A percentile compares a stretch with the other conserved stretches of the same genome.
Conservation (phyloP, 2,329 filamentous ascomycete species). For the Cytospora chrysosperma region DNA sequence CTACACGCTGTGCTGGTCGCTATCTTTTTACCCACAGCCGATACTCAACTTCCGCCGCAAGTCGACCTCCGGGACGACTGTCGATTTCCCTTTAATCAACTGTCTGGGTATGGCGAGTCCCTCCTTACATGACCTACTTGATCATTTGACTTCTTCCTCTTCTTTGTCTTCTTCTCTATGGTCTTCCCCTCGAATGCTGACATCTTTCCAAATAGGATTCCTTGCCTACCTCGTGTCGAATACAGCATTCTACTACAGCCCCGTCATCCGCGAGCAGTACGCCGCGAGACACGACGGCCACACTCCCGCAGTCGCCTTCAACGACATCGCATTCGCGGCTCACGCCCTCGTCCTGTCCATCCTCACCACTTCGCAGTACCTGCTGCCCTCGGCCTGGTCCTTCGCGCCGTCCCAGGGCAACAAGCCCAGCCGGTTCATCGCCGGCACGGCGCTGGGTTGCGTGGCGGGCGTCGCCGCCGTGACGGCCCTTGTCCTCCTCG, state of each 20-base stretch:
- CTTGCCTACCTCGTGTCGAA: conserved; percentile 75
- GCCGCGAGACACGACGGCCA: conserved; percentile 73
- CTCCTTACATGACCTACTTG: neutral
- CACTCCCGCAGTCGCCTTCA: conserved; percentile 80
- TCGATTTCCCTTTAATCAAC: conserved; percentile 84
- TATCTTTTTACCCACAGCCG: conserved; percentile 91
- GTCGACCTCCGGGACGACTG: conserved; percentile 78
- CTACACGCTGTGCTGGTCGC: conserved; percentile 76
- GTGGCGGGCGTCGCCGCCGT: conserved; percentile 56
- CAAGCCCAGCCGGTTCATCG: conserved; percentile 60
- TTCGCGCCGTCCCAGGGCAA: conserved; percentile 60
- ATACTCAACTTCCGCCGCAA: conserved; percentile 74
- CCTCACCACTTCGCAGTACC: conserved; percentile 75
- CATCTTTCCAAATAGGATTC: conserved; percentile 69
- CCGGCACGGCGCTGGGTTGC: conserved; percentile 69
- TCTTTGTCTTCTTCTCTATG: neutral
- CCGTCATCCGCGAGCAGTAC: conserved; percentile 77
- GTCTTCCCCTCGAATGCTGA: too few relatives aligned
- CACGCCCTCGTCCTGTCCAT: conserved; percentile 74
- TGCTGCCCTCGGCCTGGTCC: conserved; percentile 70
- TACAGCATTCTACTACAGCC: conserved; percentile 72
- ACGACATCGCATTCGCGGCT: conserved; percentile 84
- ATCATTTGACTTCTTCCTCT: neutral
- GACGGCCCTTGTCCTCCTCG: conserved; percentile 50
- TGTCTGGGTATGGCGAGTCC: conserved; percentile 45